These are phyloP conservation scores for Debaryomyces subglobosus DNA, from an alignment of 1,139 yeast species.

Conservation along the genomic window DNA sequence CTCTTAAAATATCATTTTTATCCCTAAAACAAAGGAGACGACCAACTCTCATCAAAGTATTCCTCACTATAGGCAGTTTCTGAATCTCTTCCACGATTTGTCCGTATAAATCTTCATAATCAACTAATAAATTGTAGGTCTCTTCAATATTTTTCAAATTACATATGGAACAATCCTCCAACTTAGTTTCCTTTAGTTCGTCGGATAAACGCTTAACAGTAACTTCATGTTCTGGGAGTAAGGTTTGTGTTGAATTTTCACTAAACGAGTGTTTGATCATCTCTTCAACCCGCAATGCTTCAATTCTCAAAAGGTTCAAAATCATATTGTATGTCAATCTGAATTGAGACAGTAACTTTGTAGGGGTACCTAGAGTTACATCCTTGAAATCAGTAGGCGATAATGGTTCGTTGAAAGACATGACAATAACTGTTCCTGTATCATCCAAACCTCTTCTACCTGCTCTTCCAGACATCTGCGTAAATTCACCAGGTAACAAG, in stretches of 20 bases:
- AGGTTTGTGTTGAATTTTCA: constrained; percentile 84
- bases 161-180: constrained; percentile 43
- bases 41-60: constrained; percentile 54
- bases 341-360: constrained; percentile 88
- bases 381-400: constrained; percentile 67
- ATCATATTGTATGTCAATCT: constrained; percentile 96
- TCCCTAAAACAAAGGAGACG: constrained; percentile 64
- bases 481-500: constrained; percentile 91
- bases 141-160: constrained; percentile 44
- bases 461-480: constrained; percentile 99
- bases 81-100: constrained; percentile 52
- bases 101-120: constrained; percentile 46
- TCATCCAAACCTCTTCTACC: constrained; percentile 96
- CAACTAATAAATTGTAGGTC: constrained; percentile 47
- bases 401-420: constrained; percentile 79
- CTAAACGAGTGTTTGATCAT: constrained; percentile 96
- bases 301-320: constrained; percentile 84
- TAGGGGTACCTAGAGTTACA: constrained; percentile 84
- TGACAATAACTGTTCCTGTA: constrained; percentile 94
- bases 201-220: constrained; percentile 57
- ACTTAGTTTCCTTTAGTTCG: constrained; percentile 42
- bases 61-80: constrained; percentile 48
- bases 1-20: constrained; percentile 37
- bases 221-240: constrained; percentile 84
- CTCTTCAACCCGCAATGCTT: constrained; percentile 92